A percentile compares a stretch with the other conserved stretches of the same genome.
phyloP scores from a whole-genome alignment of 176 grass and related monocot genomes.

The Hordeum marinum region DNA sequence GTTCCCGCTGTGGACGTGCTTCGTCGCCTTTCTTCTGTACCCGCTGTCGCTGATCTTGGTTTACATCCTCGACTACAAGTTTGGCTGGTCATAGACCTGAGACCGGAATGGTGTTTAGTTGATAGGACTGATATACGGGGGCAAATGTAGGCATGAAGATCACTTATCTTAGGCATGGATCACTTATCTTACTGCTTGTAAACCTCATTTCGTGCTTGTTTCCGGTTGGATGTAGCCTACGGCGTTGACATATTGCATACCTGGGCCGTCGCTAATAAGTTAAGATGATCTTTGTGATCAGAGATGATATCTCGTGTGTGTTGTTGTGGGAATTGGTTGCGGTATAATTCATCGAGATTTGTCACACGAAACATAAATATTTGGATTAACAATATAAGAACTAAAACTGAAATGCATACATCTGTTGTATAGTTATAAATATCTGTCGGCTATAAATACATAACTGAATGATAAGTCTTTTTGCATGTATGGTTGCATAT shows the following conservation, averaged over 20 bases:
- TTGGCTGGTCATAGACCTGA: constrained; percentile 62
- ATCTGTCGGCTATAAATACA: too few species aligned
- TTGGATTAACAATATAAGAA: too few species aligned
- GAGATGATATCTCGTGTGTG: neutral
- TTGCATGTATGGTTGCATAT: too few species aligned
- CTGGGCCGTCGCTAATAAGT: neutral
- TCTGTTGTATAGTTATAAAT: too few species aligned
- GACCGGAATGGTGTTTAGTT: neutral
- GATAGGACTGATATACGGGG: neutral
- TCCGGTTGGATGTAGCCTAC: neutral
- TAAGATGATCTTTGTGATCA: neutral
- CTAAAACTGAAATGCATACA: too few species aligned
- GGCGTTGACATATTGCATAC: neutral
- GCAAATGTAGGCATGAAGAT: neutral
- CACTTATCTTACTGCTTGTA: neutral
- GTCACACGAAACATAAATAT: too few species aligned
- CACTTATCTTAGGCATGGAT: neutral
- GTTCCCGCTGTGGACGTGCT: constrained; percentile 75
- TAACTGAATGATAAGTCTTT: too few species aligned
- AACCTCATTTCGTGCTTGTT: constrained; percentile 4
- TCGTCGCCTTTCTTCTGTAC: constrained; percentile 55
- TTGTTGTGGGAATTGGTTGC: neutral
- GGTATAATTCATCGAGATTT: neutral
- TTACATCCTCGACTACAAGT: constrained; percentile 67
- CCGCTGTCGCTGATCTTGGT: constrained; percentile 55